Evolutionary conservation across 2,329 filamentous ascomycete species (phyloP).

Genomic region (Colletotrichum musicola): DNA sequence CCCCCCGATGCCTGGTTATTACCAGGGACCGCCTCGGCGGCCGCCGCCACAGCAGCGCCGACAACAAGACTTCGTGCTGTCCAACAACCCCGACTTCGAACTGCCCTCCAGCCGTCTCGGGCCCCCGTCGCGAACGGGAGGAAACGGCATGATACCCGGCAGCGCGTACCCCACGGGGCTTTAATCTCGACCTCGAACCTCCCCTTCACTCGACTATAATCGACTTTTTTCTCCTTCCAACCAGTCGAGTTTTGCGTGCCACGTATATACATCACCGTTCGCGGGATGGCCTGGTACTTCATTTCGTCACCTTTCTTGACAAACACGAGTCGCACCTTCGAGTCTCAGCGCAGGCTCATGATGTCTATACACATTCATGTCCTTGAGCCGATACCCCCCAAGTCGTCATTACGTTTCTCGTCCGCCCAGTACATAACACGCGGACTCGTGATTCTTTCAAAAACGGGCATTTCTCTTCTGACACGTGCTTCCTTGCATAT

Average conservation of each 20-base stretch:
- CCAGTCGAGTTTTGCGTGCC: slow-evolving; percentile 31
- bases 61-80: slow-evolving; percentile 80
- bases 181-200: slow-evolving; percentile 39
- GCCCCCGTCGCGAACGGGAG: slow-evolving; percentile 43
- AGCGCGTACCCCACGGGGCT: slow-evolving; percentile 63
- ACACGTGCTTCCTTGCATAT: slow-evolving; percentile 29
- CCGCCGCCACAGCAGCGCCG: slow-evolving; percentile 60
- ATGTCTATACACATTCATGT: slow-evolving; percentile 35
- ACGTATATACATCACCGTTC: slow-evolving; percentile 31
- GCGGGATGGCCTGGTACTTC: slow-evolving; percentile 32
- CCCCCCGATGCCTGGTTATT: slow-evolving; percentile 57
- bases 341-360: slow-evolving; percentile 36
- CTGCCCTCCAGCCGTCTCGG: slow-evolving; percentile 64
- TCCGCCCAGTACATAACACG: slow-evolving; percentile 38
- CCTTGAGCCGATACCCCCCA: slow-evolving; percentile 36
- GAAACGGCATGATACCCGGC: slow-evolving; percentile 63
- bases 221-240: slow-evolving; percentile 10
- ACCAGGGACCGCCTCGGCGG: slow-evolving; percentile 57
- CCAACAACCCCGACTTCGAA: slow-evolving; percentile 88
- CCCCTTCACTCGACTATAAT: slow-evolving; percentile 31
- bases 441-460: slow-evolving; percentile 33
- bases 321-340: slow-evolving; percentile 32
- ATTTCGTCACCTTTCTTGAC: slow-evolving; percentile 35
- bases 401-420: slow-evolving; percentile 30
- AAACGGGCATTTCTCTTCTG: slow-evolving; percentile 33